phyloP scores from a whole-genome alignment of 139 green algal species.

The Tetradesmus lagerheimii region DNA sequence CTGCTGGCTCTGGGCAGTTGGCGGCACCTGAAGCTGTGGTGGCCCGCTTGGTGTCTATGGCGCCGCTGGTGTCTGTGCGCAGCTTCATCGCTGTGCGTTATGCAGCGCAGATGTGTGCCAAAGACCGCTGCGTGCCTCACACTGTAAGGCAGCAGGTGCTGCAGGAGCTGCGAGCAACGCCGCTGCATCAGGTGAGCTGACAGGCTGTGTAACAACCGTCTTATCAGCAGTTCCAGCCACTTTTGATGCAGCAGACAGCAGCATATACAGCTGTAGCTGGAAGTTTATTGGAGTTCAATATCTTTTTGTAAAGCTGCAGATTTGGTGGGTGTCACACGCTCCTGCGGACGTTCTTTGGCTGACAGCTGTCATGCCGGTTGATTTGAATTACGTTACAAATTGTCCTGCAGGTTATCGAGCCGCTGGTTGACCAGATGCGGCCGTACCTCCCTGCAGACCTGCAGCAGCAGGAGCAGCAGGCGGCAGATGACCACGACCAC shows the following conservation, averaged over 20 bases:
- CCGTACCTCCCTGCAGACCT: neutral
- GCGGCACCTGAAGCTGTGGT: conserved; percentile 17
- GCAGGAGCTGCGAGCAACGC: conserved; percentile 59
- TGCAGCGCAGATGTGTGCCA: conserved; percentile 15
- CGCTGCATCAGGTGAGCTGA: conserved; percentile 53
- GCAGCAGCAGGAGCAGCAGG: neutral
- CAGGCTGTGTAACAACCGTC: too few relatives aligned
- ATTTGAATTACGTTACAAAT: neutral
- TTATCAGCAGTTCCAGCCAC: too few relatives aligned
- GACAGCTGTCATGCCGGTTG: neutral
- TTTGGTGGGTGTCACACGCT: too few relatives aligned
- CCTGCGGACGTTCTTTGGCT: too few relatives aligned
- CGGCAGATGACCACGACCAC: neutral
- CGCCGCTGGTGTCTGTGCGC: conserved; percentile 45
- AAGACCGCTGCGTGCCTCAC: conserved; percentile 56
- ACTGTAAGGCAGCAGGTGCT: conserved; percentile 60
- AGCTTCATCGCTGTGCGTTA: conserved; percentile 50
- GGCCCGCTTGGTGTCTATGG: conserved; percentile 32
- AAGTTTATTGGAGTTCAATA: too few relatives aligned
- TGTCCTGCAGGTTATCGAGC: neutral
- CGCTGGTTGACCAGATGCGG: conserved; percentile 16
- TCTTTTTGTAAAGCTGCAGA: too few relatives aligned
- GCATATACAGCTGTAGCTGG: too few relatives aligned
- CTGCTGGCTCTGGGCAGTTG: conserved; percentile 9
- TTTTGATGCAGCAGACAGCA: too few relatives aligned